Evolutionary conservation across 2,329 filamentous ascomycete genomes (phyloP).

Genomic region (Fusarium pseudocircinatum): DNA sequence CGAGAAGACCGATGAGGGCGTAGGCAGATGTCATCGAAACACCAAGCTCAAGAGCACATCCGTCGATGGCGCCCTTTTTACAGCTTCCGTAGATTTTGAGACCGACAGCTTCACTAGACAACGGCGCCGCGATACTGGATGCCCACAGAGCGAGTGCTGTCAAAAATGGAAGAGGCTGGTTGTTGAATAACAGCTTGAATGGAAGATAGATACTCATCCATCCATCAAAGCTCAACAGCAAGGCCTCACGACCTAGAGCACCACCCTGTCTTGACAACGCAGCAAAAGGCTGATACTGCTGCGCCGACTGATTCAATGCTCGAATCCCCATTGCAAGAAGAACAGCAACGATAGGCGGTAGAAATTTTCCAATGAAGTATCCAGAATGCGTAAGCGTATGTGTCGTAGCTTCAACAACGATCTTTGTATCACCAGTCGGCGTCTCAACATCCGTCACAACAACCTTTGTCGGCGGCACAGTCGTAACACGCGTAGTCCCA

Average conservation of each 20-base stretch:
- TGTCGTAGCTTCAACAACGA: slow-evolving; percentile 24
- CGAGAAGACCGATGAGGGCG: slow-evolving; percentile 22
- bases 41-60: slow-evolving; percentile 34
- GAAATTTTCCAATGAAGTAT: slow-evolving; percentile 55
- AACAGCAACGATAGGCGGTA: slow-evolving; percentile 54
- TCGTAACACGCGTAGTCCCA: slow-evolving; percentile 23
- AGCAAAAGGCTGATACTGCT: slow-evolving; percentile 57
- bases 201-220: slow-evolving; percentile 49
- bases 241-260: slow-evolving; percentile 51
- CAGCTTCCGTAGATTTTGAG: slow-evolving; percentile 37
- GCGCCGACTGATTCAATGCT: slow-evolving; percentile 52
- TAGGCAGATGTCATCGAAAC: slow-evolving; percentile 28
- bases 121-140: slow-evolving; percentile 23
- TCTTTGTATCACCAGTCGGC: slow-evolving; percentile 4
- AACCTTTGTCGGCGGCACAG: slow-evolving; percentile 21
- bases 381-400: slow-evolving; percentile 30
- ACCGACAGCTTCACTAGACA: slow-evolving; percentile 36
- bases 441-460: slow-evolving; percentile 27
- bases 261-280: slow-evolving; percentile 51
- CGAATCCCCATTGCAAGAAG: slow-evolving; percentile 52
- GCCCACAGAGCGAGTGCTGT: slow-evolving; percentile 17
- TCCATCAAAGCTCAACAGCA: slow-evolving; percentile 54
- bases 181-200: slow-evolving; percentile 46
- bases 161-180: slow-evolving; percentile 46
- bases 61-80: slow-evolving; percentile 25